phyloP scores from a whole-genome alignment of 495 filamentous ascomycete genomes.

The Glonium stellatum region DNA sequence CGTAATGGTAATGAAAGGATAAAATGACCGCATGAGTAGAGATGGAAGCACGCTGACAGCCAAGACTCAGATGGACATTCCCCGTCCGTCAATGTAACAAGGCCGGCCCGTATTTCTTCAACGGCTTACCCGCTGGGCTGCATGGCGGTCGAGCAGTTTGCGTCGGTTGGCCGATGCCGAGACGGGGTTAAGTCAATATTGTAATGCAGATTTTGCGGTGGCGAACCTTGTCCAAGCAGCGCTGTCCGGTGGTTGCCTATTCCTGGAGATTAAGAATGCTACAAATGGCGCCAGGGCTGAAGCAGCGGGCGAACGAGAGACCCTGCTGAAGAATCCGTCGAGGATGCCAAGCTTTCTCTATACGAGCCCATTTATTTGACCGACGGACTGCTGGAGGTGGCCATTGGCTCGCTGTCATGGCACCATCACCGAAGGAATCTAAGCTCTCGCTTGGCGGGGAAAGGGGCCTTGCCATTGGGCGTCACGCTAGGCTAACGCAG shows the following conservation, averaged over 20 bases:
- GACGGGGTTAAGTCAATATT: neutral
- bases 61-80: too few relatives aligned
- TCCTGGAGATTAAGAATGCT: slow-evolving; percentile 20
- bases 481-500: slow-evolving; percentile 1
- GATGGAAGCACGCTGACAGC: too few relatives aligned
- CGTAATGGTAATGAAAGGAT: too few relatives aligned
- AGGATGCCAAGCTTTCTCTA: slow-evolving; percentile 1
- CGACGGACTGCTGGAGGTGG: neutral
- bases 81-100: too few relatives aligned
- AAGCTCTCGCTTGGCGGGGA: too few relatives aligned
- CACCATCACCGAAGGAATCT: too few relatives aligned
- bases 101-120: too few relatives aligned
- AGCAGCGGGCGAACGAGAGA: neutral
- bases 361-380: neutral
- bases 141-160: neutral
- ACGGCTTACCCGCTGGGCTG: neutral
- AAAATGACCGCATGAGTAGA: too few relatives aligned
- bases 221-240: neutral
- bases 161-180: too few relatives aligned
- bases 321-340: neutral
- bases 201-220: neutral
- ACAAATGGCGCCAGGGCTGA: slow-evolving; percentile 9
- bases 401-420: too few relatives aligned
- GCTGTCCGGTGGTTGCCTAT: slow-evolving; percentile 6
- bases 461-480: neutral